A percentile compares a stretch with the other conserved stretches of the same genome.
Evolutionary conservation across 2,329 filamentous ascomycete species (phyloP).

Genomic region (Alternaria incomplexa): DNA sequence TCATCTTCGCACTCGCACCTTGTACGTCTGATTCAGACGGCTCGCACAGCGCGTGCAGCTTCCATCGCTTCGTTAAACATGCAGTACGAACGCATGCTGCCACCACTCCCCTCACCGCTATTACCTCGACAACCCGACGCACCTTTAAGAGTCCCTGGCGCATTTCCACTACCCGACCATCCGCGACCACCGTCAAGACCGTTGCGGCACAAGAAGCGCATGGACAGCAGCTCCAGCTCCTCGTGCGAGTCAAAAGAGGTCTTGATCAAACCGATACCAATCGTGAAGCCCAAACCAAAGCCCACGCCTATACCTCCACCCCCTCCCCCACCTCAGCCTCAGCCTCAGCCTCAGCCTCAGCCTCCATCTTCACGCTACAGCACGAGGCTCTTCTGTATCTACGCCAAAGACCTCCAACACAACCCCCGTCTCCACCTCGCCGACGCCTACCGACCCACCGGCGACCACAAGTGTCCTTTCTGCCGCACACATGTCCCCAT

Average conservation of each 20-base stretch:
- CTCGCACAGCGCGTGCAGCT: conserved; percentile 32
- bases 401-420: conserved; percentile 39
- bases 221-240: conserved; percentile 8
- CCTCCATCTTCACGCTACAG: not conserved
- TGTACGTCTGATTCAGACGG: conserved; percentile 33
- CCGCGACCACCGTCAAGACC: conserved; percentile 9
- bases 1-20: conserved; percentile 37
- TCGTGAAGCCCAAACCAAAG: not conserved
- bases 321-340: not conserved
- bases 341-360: not conserved
- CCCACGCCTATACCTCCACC: not conserved
- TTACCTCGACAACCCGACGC: conserved; percentile 9
- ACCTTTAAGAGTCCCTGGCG: conserved; percentile 21
- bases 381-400: conserved; percentile 37
- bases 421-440: conserved; percentile 27
- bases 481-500: conserved; percentile 30
- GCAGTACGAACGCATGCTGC: conserved; percentile 37
- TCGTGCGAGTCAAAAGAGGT: conserved; percentile 11
- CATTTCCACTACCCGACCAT: conserved; percentile 18
- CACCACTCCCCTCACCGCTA: not conserved
- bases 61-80: conserved; percentile 36
- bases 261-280: conserved; percentile 1
- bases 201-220: conserved; percentile 8
- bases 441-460: conserved; percentile 28
- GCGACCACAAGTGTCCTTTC: conserved; percentile 36